These are phyloP conservation scores for Ilex paraguariensis DNA, from an alignment of 305 asterid genomes.

Conservation along the genomic window DNA sequence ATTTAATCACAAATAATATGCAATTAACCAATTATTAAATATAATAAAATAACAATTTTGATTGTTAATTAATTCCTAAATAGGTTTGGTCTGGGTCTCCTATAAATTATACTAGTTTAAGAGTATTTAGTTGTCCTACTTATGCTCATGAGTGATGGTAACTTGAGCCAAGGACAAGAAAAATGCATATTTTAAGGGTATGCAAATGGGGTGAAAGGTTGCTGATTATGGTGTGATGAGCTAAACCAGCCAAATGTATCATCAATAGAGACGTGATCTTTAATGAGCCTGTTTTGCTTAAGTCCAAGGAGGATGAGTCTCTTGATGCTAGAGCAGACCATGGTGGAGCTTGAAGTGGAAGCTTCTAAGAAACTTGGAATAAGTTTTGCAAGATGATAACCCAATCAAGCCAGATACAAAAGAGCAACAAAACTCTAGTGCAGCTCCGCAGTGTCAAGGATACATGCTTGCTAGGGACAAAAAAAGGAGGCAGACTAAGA, in stretches of 20 bases:
- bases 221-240: not conserved
- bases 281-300: too few relatives aligned
- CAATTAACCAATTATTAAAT: too few relatives aligned
- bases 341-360: not conserved
- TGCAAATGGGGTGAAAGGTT: not conserved
- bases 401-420: too few relatives aligned
- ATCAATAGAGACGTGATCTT: not conserved
- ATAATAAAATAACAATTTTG: too few relatives aligned
- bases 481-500: not conserved
- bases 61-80: too few relatives aligned
- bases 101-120: too few relatives aligned
- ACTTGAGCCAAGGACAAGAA: not conserved
- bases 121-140: too few relatives aligned
- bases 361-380: too few relatives aligned
- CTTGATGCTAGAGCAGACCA: not conserved
- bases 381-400: not conserved
- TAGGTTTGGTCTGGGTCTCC: not conserved
- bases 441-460: not conserved
- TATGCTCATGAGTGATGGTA: too few relatives aligned
- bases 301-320: not conserved
- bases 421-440: not conserved
- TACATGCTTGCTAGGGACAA: not conserved
- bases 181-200: not conserved
- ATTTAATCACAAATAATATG: too few relatives aligned
- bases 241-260: not conserved